Percentiles rank a stretch among this genome's conserved stretches.
phyloP scores from a whole-genome alignment of 306 rosid species.

The Potentilla sterilis region DNA sequence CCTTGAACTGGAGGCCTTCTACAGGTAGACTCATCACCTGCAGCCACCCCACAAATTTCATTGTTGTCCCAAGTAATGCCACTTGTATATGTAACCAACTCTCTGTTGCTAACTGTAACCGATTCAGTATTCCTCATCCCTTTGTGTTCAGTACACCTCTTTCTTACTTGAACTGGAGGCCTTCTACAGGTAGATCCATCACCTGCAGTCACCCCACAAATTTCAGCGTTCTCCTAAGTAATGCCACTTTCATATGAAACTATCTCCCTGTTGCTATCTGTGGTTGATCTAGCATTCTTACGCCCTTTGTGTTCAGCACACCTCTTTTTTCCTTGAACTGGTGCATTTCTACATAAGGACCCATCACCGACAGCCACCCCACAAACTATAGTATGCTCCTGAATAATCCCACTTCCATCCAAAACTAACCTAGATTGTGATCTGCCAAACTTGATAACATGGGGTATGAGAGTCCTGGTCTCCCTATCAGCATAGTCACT shows the following conservation, averaged over 20 bases:
- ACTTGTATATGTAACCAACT: neutral
- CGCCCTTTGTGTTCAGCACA: slow-evolving; percentile 78
- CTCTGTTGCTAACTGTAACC: neutral
- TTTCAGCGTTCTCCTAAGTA: slow-evolving; percentile 29
- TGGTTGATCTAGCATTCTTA: slow-evolving; percentile 34
- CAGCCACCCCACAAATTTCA: slow-evolving; percentile 52
- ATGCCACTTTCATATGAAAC: slow-evolving; percentile 12
- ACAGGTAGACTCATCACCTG: slow-evolving; percentile 54
- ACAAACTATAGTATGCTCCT: slow-evolving; percentile 43
- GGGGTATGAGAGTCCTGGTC: slow-evolving; percentile 46
- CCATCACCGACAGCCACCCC: slow-evolving; percentile 54
- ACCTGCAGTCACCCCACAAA: slow-evolving; percentile 57
- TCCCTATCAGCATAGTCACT: slow-evolving; percentile 32
- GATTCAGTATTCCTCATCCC: slow-evolving; percentile 53
- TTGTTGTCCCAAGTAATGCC: slow-evolving; percentile 25
- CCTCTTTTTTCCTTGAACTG: slow-evolving; percentile 69
- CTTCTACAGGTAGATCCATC: slow-evolving; percentile 54
- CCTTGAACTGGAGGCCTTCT: slow-evolving; percentile 54
- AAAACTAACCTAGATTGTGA: slow-evolving; percentile 54
- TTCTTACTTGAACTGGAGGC: slow-evolving; percentile 60
- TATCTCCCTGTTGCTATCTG: neutral
- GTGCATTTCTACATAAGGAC: slow-evolving; percentile 53
- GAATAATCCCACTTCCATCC: slow-evolving; percentile 22
- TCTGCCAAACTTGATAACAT: slow-evolving; percentile 60
- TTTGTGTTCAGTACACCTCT: slow-evolving; percentile 75